Evolutionary conservation across 2,329 filamentous ascomycete genomes (phyloP).

Genomic region (Pleoardoris graminearum): DNA sequence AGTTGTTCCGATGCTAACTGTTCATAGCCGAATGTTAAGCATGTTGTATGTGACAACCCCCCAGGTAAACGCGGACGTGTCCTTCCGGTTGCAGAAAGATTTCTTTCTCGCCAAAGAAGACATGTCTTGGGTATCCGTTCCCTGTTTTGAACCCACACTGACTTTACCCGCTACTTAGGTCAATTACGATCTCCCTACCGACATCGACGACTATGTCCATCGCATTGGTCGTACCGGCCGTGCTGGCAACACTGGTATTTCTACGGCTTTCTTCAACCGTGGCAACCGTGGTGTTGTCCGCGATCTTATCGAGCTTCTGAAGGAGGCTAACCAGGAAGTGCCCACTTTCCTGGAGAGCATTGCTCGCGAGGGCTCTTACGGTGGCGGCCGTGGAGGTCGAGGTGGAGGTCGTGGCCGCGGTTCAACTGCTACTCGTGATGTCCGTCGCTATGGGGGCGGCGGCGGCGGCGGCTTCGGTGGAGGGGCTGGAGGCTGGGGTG

Average conservation of each 20-base stretch:
- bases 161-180: no score
- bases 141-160: no score
- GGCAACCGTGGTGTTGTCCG: conserved; percentile 97
- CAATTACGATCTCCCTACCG: conserved; percentile 99
- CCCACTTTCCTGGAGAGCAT: conserved; percentile 95
- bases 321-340: conserved; percentile 98
- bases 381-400: conserved; percentile 69
- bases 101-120: no score
- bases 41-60: no score
- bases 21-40: no score
- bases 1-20: no score
- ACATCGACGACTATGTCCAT: conserved; percentile 98
- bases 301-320: conserved; percentile 94
- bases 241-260: conserved; percentile 98
- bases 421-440: conserved; percentile 75
- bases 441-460: conserved; percentile 66
- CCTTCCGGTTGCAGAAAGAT: no score
- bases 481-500: conserved; percentile 45
- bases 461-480: conserved; percentile 57
- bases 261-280: conserved; percentile 99
- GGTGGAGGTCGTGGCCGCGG: conserved; percentile 73
- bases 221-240: conserved; percentile 99
- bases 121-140: no score
- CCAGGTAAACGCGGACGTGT: no score
- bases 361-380: conserved; percentile 86